phyloP scores from a whole-genome alignment of 2,329 filamentous ascomycete species.

The Verticillium zaregamsianum region DNA sequence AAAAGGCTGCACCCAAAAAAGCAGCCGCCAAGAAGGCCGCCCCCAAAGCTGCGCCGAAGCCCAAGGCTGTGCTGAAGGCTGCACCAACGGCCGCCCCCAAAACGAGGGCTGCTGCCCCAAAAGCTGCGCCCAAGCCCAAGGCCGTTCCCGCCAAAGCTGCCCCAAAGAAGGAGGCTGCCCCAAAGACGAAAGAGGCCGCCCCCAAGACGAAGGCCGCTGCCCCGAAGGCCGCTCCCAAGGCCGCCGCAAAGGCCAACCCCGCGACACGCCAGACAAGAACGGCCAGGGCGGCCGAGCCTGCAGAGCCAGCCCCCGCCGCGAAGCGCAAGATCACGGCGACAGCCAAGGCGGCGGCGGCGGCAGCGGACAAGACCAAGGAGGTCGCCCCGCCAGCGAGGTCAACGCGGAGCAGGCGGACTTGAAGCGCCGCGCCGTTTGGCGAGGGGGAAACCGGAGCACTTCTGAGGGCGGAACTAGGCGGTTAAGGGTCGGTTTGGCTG shows the following conservation, averaged over 20 bases:
- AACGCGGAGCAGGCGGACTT: background rate
- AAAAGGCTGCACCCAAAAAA: background rate
- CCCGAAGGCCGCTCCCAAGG: background rate
- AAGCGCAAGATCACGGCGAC: background rate
- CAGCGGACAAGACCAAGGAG: background rate
- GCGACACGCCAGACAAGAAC: background rate
- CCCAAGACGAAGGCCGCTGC: background rate
- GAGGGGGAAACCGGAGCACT: background rate
- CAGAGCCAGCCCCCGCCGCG: background rate
- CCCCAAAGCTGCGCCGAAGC: background rate
- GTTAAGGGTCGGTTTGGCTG: background rate
- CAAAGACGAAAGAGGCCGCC: background rate
- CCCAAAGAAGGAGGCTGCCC: background rate
- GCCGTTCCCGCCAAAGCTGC: background rate
- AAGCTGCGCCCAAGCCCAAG: background rate
- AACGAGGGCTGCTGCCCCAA: background rate
- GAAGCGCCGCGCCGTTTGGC: background rate
- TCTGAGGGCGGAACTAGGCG: background rate
- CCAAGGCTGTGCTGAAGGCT: background rate
- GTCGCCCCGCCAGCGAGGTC: background rate
- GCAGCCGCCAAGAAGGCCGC: background rate
- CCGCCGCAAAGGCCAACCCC: background rate
- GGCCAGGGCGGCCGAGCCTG: background rate
- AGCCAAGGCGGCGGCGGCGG: background rate
- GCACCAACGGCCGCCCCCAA: background rate